These are phyloP conservation scores for Solanum piurae DNA, from an alignment of 257 asterid genomes.

Conservation along the genomic window DNA sequence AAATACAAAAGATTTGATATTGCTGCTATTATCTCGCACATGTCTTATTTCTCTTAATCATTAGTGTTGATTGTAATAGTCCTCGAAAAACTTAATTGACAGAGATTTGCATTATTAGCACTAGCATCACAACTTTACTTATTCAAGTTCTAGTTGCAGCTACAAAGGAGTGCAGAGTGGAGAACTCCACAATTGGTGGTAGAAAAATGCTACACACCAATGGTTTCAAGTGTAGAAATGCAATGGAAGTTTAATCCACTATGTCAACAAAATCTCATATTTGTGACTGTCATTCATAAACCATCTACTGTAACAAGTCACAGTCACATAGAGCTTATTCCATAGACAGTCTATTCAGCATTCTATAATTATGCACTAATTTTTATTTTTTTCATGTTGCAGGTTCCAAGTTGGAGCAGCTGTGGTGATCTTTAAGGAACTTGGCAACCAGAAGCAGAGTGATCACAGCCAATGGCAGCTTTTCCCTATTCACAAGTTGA, in stretches of 20 bases:
- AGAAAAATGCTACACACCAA: background rate
- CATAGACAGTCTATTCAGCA: background rate
- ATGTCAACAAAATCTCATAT: background rate
- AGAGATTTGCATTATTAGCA: background rate
- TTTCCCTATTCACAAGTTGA: constrained; percentile 86
- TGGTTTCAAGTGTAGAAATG: background rate
- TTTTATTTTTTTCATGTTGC: background rate
- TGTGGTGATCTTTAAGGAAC: constrained; percentile 39
- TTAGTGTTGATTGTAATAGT: background rate
- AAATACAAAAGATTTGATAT: background rate
- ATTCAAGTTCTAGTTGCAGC: background rate
- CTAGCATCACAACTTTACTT: background rate
- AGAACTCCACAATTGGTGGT: background rate
- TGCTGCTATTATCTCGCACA: background rate
- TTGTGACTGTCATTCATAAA: background rate
- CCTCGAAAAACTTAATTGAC: background rate
- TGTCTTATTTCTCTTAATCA: background rate
- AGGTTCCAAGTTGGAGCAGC: constrained; percentile 89
- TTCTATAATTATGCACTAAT: background rate
- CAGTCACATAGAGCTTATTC: background rate
- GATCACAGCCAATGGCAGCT: constrained; percentile 50
- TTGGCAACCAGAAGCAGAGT: constrained; percentile 28
- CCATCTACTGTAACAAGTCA: background rate
- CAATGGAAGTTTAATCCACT: background rate
- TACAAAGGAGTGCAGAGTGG: background rate